phyloP scores from a whole-genome alignment of 139 green algal genomes.

The Volvox africanus region DNA sequence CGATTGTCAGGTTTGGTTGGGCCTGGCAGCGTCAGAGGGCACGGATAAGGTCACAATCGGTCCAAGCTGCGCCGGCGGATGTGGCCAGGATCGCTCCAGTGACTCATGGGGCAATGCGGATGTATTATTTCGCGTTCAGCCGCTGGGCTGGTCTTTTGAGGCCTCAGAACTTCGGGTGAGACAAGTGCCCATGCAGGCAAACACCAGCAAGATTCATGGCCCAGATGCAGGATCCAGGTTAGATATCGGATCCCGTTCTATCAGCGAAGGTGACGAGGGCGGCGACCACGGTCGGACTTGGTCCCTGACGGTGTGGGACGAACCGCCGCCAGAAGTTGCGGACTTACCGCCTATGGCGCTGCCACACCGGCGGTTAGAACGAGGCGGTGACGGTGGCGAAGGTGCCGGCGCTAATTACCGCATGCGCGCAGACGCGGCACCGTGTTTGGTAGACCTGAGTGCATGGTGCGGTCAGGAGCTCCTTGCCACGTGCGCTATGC shows the following conservation, averaged over 20 bases:
- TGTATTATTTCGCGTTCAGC: background rate
- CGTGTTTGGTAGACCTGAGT: constrained; percentile 17
- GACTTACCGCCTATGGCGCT: background rate
- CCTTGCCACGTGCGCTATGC: background rate
- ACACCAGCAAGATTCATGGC: background rate
- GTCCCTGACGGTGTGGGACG: background rate
- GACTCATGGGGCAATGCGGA: background rate
- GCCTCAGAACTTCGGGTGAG: background rate
- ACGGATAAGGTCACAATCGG: background rate
- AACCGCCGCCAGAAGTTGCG: background rate
- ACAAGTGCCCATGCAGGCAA: background rate
- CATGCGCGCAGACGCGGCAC: background rate
- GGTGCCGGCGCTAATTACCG: background rate
- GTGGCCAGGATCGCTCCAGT: background rate
- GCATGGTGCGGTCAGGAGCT: constrained; percentile 22
- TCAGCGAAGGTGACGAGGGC: no score
- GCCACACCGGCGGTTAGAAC: background rate
- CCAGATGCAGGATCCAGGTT: background rate
- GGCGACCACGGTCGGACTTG: background rate
- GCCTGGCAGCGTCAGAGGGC: background rate
- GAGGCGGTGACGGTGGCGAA: background rate
- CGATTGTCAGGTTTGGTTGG: background rate
- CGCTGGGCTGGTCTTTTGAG: background rate
- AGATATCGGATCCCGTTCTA: background rate
- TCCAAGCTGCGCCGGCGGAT: background rate